A percentile compares a stretch with the other conserved stretches of the same genome.
Evolutionary conservation across 2,329 filamentous ascomycete genomes (phyloP).

Genomic region (Aspergillus hortae): DNA sequence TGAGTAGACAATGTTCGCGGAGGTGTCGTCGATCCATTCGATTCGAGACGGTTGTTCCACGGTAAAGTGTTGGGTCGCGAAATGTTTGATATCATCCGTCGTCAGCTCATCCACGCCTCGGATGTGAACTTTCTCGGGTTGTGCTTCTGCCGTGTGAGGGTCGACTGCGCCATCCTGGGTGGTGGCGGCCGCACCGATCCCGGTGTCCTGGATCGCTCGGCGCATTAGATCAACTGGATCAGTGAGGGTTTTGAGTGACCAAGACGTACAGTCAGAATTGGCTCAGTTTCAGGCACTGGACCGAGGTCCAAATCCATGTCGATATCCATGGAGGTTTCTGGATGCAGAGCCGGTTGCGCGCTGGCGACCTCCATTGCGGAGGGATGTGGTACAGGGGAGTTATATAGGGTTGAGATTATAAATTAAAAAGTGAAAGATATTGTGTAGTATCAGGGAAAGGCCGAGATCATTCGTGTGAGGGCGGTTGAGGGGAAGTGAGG

Average conservation of each 20-base stretch:
- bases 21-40: constrained; percentile 94
- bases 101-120: constrained; percentile 78
- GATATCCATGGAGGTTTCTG: constrained; percentile 43
- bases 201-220: too few species aligned
- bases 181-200: constrained; percentile 6
- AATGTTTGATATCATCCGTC: constrained; percentile 74
- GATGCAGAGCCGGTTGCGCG: constrained; percentile 9
- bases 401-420: not conserved
- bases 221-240: not conserved
- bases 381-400: not conserved
- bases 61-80: constrained; percentile 65
- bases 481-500: not conserved
- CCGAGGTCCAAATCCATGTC: constrained; percentile 71
- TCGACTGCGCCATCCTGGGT: constrained; percentile 22
- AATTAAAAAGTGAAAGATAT: not conserved
- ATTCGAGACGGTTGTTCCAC: constrained; percentile 57
- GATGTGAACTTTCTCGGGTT: constrained; percentile 70
- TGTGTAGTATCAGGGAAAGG: not conserved
- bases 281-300: constrained; percentile 43
- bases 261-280: constrained; percentile 30
- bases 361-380: constrained; percentile 9
- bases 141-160: constrained; percentile 30
- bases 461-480: not conserved
- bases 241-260: not conserved
- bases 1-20: constrained; percentile 79